Evolutionary conservation across 2,329 filamentous ascomycete species (phyloP), one percentile per base, ranked within the genome.

Genomic region (Epichloe uncinata): DNA sequence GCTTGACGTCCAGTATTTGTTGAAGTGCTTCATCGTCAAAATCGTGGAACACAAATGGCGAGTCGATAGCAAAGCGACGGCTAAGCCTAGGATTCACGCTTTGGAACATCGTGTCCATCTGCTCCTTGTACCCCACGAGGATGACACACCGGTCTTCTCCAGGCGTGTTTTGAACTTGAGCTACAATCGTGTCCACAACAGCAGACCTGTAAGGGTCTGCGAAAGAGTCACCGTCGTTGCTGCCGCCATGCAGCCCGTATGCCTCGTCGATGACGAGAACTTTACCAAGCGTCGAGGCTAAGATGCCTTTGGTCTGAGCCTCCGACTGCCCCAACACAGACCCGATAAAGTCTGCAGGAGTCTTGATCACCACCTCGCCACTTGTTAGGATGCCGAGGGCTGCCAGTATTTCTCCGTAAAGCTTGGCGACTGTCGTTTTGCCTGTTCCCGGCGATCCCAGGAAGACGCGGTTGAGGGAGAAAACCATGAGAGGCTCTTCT

Each of bases 231-330:
- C 47, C 34, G 13, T 56, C 57, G 0, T 57, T 62, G 2, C 62
- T 61, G 0, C 68, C 68, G 1, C 66, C 63, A 43, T 72, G 76
- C 0, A 91, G 69, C 35, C 80, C 79, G 54, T 91, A 90, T 0
- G 85, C 85, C 59, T 93, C 86, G 53, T 91, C 86, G 3, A 91
- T 88, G 13, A 91, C 77, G 0, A 91, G 72, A 0, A 90, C 84
- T 55, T 90, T 91, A 0, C 87, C 86, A 0, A 74, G 55, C 0
- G 82, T 80, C 0, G 79, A 67, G 0, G 76, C 78, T 0, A 91
- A 69, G 6, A 90, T 88, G 0, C 70, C 81, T 55, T 87, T 90
- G 0, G 85, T 90, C 35, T 81, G 78, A 2, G 73, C 69, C 61
- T 91, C 85, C 0, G 85, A 89, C 1, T 74, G 68, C 0, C 86